Percentiles rank a stretch among this genome's conserved stretches.
These are phyloP conservation scores for Globisporangium nagaii DNA, from an alignment of 352 stramenopile genomes.

Conservation along the genomic window DNA sequence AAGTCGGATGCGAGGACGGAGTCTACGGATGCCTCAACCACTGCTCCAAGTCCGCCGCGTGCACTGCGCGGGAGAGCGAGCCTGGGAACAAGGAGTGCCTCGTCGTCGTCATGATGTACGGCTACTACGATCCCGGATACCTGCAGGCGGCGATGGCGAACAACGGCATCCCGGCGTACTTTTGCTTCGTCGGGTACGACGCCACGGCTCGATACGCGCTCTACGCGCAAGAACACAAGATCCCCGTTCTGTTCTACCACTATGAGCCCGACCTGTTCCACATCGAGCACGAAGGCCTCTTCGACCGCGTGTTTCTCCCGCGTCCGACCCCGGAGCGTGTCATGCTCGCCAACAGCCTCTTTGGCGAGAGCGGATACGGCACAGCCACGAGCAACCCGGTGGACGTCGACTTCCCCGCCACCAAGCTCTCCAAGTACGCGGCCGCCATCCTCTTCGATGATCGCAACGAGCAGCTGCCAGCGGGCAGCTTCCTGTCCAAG, in stretches of 20 bases:
- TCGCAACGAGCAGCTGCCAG: not conserved
- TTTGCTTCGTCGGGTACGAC: conserved; percentile 24
- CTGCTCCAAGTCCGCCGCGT: conserved; percentile 24
- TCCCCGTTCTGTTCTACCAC: conserved; percentile 37
- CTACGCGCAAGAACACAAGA: not conserved
- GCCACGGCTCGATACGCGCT: conserved; percentile 1
- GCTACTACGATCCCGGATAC: conserved; percentile 15
- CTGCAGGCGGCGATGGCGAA: conserved; percentile 20
- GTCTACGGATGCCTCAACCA: conserved; percentile 24
- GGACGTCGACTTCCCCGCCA: conserved; percentile 28
- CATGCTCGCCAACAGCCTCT: conserved; percentile 10
- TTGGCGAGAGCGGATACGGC: conserved; percentile 39
- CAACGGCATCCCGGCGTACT: conserved; percentile 22
- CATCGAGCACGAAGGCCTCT: conserved; percentile 16
- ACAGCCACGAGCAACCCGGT: conserved; percentile 27
- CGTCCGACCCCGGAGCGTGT: conserved; percentile 11
- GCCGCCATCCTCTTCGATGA: conserved; percentile 12
- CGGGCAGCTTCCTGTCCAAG: conserved; percentile 18
- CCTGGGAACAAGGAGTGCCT: conserved; percentile 10
- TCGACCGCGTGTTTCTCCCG: conserved; percentile 34
- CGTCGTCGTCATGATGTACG: conserved; percentile 17
- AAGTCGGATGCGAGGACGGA: conserved; percentile 15
- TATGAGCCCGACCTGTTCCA: conserved; percentile 46
- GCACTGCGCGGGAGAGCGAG: conserved; percentile 8
- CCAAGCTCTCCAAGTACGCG: conserved; percentile 24